A percentile compares a stretch with the other conserved stretches of the same genome.
Evolutionary conservation across 129 eudicot species (phyloP).

Genomic region (Kitagawia praeruptora): DNA sequence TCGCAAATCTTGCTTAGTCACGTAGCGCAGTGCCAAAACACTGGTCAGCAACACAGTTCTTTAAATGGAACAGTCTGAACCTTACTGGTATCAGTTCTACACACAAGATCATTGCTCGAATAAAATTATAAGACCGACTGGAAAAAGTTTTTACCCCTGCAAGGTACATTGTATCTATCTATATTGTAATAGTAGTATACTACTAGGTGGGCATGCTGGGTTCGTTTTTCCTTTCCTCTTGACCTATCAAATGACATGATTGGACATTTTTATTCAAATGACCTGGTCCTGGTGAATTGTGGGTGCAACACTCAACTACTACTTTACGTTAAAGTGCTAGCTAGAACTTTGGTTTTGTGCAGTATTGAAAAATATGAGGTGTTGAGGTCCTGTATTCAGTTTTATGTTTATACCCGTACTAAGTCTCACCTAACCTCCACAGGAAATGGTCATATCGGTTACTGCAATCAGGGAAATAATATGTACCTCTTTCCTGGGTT

Average conservation of each 20-base stretch:
- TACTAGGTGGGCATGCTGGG: not conserved
- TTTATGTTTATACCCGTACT: not conserved
- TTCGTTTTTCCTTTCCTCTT: not conserved
- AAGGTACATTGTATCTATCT: not conserved
- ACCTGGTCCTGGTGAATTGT: not conserved
- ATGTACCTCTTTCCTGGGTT: slow-evolving; percentile 98
- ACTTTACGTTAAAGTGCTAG: not conserved
- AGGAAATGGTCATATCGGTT: slow-evolving; percentile 84
- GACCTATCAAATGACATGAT: not conserved
- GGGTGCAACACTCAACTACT: not conserved
- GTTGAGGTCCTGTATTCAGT: not conserved
- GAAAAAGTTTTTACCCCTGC: not conserved
- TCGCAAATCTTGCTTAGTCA: not conserved
- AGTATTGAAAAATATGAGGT: not conserved
- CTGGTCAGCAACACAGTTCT: not conserved
- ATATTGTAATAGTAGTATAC: not conserved
- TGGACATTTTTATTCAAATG: not conserved
- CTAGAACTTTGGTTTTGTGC: not conserved
- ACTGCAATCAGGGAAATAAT: slow-evolving; percentile 95
- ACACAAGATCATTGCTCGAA: not conserved
- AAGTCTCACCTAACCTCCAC: not conserved
- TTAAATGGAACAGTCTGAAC: not conserved
- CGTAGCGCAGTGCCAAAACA: too few species aligned
- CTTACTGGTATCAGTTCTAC: not conserved
- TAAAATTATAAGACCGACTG: not conserved